These are phyloP conservation scores for Eremothecium coryli DNA, from an alignment of 1,139 yeast genomes.

Conservation along the genomic window DNA sequence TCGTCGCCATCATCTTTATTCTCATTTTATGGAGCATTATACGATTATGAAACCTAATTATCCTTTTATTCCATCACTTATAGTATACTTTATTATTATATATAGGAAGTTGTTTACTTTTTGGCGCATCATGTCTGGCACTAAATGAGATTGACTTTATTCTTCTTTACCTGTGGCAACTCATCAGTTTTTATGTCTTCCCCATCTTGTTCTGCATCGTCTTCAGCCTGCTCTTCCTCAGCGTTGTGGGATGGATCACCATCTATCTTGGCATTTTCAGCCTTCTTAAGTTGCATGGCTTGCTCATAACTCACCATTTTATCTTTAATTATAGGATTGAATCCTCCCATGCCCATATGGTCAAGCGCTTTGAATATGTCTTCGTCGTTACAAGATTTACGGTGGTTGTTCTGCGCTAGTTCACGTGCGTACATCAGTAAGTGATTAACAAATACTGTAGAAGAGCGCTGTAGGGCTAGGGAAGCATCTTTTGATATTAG, in stretches of 20 bases:
- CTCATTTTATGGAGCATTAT: constrained; percentile 12
- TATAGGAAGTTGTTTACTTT: no score
- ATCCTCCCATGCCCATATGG: constrained; percentile 39
- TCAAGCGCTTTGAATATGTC: constrained; percentile 56
- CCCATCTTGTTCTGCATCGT: background rate
- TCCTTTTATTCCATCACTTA: no score
- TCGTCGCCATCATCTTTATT: constrained; percentile 29
- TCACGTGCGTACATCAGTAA: constrained; percentile 54
- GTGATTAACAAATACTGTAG: constrained; percentile 67
- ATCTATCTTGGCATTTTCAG: constrained; percentile 20
- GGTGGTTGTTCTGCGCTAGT: constrained; percentile 41
- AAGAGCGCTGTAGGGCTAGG: constrained; percentile 57
- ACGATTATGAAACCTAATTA: constrained; percentile 5
- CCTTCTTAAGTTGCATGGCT: constrained; percentile 20
- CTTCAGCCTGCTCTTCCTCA: constrained; percentile 8
- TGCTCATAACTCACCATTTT: constrained; percentile 27
- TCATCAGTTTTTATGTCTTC: no score
- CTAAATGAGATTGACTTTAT: no score
- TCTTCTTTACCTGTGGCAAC: no score
- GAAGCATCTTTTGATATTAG: constrained; percentile 58
- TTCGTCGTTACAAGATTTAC: constrained; percentile 57
- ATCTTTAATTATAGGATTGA: constrained; percentile 30
- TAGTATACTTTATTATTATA: no score
- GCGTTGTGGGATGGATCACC: constrained; percentile 22
- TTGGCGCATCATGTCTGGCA: no score